Evolutionary conservation across 176 grass and related monocot genomes (phyloP).

Genomic region (Sorghum bicolor): Sorghum_bicolor_NCBIv3 NC_012873.2:55069001-55069500

Average conservation of each 20-base stretch:
- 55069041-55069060: not conserved
- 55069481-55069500: slow-evolving; percentile 29
- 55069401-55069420: slow-evolving; percentile 66
- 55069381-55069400: slow-evolving; percentile 19
- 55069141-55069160: not conserved
- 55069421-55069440: slow-evolving; percentile 53
- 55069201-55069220: not conserved
- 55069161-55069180: not conserved
- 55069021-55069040: too few relatives aligned
- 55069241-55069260: not conserved
- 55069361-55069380: slow-evolving; percentile 31
- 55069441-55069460: slow-evolving; percentile 55
- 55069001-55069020: too few relatives aligned
- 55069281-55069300: slow-evolving; percentile 20
- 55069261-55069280: not conserved
- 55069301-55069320: slow-evolving; percentile 20
- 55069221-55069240: slow-evolving; percentile 25
- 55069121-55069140: not conserved
- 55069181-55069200: not conserved
- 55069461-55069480: slow-evolving; percentile 49
- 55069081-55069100: not conserved
- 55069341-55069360: slow-evolving; percentile 7
- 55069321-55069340: slow-evolving; percentile 9
- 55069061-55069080: not conserved
- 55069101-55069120: not conserved